Base-by-base conservation (phyloP, 2,329 filamentous ascomycete species). In the Sporothrix inflata region DNA sequence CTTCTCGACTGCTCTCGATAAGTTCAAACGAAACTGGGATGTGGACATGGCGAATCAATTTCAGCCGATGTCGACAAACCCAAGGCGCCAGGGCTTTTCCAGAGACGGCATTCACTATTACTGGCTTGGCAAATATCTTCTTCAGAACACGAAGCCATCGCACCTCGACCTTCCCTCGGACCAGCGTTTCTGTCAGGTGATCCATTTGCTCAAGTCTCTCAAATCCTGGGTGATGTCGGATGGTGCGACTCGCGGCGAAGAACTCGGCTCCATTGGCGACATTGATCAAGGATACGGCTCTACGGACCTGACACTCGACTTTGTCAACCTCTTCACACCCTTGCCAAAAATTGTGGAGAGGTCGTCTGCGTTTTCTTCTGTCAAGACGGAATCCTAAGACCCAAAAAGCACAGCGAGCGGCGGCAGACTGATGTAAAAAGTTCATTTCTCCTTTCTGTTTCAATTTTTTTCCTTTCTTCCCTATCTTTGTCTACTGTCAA, bases 11-110 rank as follows among this genome's bases (percentile, higher is more conserved):
- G 90, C 90, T 19, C 83, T 94, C 53, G 88, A 90, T 74, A 91
- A 92, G 76, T 93, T 92, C 87, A 93, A 93, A 81, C 83, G 83
- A 21, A 87, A 86, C 74, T 93, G 91, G 91, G 91, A 93, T 78
- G 81, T 84, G 72, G 92, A 94, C 76, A 90, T 92, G 83, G 83
- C 85, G 14, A 82, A 86, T 49, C 91, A 94, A 77, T 93, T 92
- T 74, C 88, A 89, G 7, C 87, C 81, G 3, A 77, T 79, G 6
- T 73, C 82, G 30, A 78, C 79, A 82, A 86, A 86, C 71, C 83
- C 83, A 67, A 84, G 85, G 65, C 88, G 91, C 19, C 86, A 90
- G 75, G 91, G 91, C 0, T 93, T 93, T 79, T 92, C 89, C 70
- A 83, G 90, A 67, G 91, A 93, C 76, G 91, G 87, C 1, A 87